These are phyloP conservation scores for Parasitella parasitica DNA, from an alignment of 371 early-diverging fungal species.

Conservation along the genomic window DNA sequence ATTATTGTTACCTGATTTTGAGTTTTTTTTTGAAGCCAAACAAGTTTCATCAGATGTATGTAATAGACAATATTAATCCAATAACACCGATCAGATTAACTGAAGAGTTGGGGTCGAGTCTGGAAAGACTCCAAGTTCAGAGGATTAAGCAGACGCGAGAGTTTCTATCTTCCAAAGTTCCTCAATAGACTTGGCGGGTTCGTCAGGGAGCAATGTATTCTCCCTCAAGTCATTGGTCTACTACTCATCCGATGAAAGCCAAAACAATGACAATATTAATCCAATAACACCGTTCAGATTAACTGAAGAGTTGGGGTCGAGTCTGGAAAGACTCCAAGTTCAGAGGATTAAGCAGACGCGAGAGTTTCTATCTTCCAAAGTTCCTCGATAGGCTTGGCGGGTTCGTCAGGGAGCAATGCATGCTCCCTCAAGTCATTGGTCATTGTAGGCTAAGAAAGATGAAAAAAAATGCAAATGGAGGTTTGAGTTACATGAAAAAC, in stretches of 20 bases:
- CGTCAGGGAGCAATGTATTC: slow-evolving; percentile 17
- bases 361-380: too few relatives aligned
- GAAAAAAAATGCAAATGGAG: slow-evolving; percentile 9
- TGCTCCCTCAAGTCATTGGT: slow-evolving; percentile 25
- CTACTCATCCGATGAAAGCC: neutral
- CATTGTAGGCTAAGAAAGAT: slow-evolving; percentile 23
- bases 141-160: too few relatives aligned
- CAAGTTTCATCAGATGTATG: slow-evolving; percentile 3
- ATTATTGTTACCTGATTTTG: slow-evolving; percentile 10
- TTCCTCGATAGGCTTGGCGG: slow-evolving; percentile 27
- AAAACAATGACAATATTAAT: slow-evolving; percentile 17
- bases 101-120: slow-evolving; percentile 24
- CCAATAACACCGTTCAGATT: slow-evolving; percentile 19
- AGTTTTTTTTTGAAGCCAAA: too few relatives aligned
- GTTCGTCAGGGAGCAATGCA: slow-evolving; percentile 17
- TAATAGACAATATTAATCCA: slow-evolving; percentile 21
- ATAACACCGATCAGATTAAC: slow-evolving; percentile 21
- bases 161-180: too few relatives aligned
- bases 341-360: too few relatives aligned
- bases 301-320: slow-evolving; percentile 25
- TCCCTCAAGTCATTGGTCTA: slow-evolving; percentile 13
- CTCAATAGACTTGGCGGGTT: slow-evolving; percentile 28
- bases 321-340: slow-evolving; percentile 25
- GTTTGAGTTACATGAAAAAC: too few relatives aligned
- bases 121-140: too few relatives aligned